These are phyloP conservation scores for Lentinula novae-zelandiae DNA, from an alignment of 1,284 basidiomycete species.

Conservation along the genomic window DNA sequence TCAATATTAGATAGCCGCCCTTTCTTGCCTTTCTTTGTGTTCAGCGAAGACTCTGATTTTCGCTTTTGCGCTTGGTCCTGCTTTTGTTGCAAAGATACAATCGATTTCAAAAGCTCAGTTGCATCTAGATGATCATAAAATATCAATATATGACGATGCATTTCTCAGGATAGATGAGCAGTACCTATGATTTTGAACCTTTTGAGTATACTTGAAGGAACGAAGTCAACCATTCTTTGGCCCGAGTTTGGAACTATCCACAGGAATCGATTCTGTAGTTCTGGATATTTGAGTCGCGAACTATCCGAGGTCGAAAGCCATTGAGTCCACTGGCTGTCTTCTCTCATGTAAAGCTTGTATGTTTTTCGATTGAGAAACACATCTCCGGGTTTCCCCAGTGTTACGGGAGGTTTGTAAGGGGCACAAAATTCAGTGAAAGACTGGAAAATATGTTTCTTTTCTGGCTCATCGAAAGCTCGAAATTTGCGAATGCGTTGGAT, in stretches of 20 bases:
- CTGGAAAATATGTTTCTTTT: neutral
- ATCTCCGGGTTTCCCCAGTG: neutral
- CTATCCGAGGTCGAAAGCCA: neutral
- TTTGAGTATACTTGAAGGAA: neutral
- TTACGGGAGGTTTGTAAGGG: neutral
- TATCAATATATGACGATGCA: neutral
- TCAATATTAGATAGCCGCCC: neutral
- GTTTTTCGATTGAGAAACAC: neutral
- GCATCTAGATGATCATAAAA: neutral
- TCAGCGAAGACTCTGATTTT: neutral
- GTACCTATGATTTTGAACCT: neutral
- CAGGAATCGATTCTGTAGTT: neutral
- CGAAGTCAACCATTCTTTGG: neutral
- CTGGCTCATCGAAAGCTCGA: neutral
- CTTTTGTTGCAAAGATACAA: neutral
- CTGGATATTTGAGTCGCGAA: neutral
- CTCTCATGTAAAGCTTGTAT: neutral
- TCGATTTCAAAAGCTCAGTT: neutral
- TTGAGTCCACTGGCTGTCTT: neutral
- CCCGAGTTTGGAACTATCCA: neutral
- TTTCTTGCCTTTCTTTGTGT: conserved; percentile 1
- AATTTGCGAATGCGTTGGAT: neutral
- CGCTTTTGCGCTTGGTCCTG: neutral
- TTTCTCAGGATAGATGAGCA: neutral
- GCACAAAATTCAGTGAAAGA: neutral